Evolutionary conservation across 495 filamentous ascomycete genomes (phyloP).

Genomic region (Venustampulla echinocandica): DNA sequence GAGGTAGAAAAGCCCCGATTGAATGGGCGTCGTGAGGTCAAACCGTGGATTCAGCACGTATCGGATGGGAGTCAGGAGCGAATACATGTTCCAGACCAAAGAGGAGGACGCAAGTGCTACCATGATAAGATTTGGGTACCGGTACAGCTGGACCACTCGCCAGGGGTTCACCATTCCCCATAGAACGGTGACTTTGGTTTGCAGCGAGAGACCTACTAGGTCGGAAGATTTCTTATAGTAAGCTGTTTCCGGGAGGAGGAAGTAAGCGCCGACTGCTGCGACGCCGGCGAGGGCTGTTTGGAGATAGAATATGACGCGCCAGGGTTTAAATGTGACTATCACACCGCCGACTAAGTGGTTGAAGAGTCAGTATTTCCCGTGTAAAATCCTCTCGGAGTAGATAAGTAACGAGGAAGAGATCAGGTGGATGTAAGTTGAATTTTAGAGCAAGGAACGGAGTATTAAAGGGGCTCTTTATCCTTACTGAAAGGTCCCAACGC

Average conservation of each 20-base stretch:
- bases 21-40: slow-evolving; percentile 54
- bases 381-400: too few relatives aligned
- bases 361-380: neutral
- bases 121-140: slow-evolving; percentile 58
- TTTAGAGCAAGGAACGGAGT: too few relatives aligned
- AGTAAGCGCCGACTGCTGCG: slow-evolving; percentile 49
- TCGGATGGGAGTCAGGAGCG: slow-evolving; percentile 62
- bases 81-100: slow-evolving; percentile 68
- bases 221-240: slow-evolving; percentile 49
- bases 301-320: slow-evolving; percentile 67
- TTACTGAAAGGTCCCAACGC: slow-evolving; percentile 54
- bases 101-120: slow-evolving; percentile 50
- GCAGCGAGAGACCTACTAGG: slow-evolving; percentile 37
- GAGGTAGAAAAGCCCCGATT: slow-evolving; percentile 64
- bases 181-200: slow-evolving; percentile 41
- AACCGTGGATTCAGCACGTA: slow-evolving; percentile 69
- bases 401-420: too few relatives aligned
- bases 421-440: too few relatives aligned
- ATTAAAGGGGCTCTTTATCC: neutral
- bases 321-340: slow-evolving; percentile 60
- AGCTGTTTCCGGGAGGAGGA: slow-evolving; percentile 63
- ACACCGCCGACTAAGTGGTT: slow-evolving; percentile 37
- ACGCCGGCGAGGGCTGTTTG: slow-evolving; percentile 54
- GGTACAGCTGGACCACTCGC: slow-evolving; percentile 50
- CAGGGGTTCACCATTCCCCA: slow-evolving; percentile 54